phyloP scores from a whole-genome alignment of 805 yeast species.

The Teunomyces aglyptinius region DNA sequence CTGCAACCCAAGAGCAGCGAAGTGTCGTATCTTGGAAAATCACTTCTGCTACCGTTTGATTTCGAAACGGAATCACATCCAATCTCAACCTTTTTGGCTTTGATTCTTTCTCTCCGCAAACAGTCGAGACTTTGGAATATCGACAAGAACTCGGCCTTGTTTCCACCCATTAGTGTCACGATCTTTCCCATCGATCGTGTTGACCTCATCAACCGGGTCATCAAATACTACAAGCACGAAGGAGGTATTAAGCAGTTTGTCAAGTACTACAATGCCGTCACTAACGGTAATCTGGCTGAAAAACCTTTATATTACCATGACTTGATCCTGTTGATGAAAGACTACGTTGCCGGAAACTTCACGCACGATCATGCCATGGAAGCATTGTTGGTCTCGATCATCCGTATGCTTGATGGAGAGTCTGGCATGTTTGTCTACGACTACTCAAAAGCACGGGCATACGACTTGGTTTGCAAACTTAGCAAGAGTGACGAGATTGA shows the following conservation, averaged over 20 bases:
- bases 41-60: conserved; percentile 3
- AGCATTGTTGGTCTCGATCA: conserved; percentile 38
- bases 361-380: conserved; percentile 45
- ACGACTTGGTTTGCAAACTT: conserved; percentile 41
- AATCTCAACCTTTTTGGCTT: conserved; percentile 34
- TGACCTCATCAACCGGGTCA: conserved; percentile 11
- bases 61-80: conserved; percentile 13
- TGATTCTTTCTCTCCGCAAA: conserved; percentile 50
- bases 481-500: conserved; percentile 22
- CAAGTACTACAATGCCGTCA: conserved; percentile 12
- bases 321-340: conserved; percentile 47
- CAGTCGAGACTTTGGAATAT: conserved; percentile 47
- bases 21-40: conserved; percentile 4
- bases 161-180: conserved; percentile 33
- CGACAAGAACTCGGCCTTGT: conserved; percentile 23
- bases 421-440: conserved; percentile 27
- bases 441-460: conserved; percentile 53
- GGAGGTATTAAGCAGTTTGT: conserved; percentile 21
- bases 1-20: neutral
- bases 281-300: neutral
- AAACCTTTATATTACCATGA: conserved; percentile 26
- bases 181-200: conserved; percentile 27
- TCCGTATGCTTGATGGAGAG: conserved; percentile 26
- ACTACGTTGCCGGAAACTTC: conserved; percentile 56
- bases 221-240: conserved; percentile 19